phyloP scores from a whole-genome alignment of 176 grass and related monocot genomes.

The Aegilops sharonensis region DNA sequence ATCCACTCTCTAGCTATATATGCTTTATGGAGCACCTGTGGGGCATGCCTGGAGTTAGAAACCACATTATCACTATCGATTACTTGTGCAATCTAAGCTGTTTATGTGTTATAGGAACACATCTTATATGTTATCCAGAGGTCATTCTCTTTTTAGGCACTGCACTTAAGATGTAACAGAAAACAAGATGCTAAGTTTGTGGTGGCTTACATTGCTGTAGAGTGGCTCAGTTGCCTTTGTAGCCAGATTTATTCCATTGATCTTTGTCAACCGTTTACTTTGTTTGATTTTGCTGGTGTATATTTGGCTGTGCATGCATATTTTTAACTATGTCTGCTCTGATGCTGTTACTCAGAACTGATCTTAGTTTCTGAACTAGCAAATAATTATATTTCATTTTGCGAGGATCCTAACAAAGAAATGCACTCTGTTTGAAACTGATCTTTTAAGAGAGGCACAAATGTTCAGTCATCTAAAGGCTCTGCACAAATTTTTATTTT shows the following conservation, averaged over 20 bases:
- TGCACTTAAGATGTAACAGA: background rate
- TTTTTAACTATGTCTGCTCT: background rate
- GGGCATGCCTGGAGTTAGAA: background rate
- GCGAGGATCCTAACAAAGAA: background rate
- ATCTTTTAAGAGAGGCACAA: background rate
- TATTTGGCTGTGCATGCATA: background rate
- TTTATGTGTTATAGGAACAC: background rate
- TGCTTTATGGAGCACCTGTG: background rate
- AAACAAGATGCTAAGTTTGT: constrained; percentile 1
- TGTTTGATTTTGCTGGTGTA: background rate
- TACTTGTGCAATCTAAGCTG: too few species aligned
- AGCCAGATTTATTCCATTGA: background rate
- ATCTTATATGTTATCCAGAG: background rate
- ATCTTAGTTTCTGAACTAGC: background rate
- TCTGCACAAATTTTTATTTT: background rate
- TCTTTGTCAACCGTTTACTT: background rate
- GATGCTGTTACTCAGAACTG: background rate
- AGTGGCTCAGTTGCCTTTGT: background rate
- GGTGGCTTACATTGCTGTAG: too few species aligned
- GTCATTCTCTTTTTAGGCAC: background rate
- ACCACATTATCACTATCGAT: background rate
- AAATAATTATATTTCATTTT: background rate
- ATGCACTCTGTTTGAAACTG: background rate
- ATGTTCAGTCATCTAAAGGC: background rate
- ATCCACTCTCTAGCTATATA: background rate